These are phyloP conservation scores for Botryotinia calthae DNA, from an alignment of 2,329 filamentous ascomycete genomes.

Conservation along the genomic window DNA sequence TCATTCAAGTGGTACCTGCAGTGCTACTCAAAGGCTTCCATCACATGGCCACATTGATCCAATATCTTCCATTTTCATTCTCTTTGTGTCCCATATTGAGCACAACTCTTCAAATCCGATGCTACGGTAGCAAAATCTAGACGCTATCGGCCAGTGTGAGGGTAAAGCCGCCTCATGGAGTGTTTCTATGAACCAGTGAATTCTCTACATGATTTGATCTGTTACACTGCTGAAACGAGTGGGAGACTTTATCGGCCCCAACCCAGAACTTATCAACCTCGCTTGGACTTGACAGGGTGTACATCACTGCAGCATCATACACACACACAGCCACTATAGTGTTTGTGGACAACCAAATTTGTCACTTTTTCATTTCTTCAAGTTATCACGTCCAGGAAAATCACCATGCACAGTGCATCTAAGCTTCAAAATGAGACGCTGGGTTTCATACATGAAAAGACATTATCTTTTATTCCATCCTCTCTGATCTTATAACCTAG, in stretches of 20 bases:
- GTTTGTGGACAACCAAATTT: constrained; percentile 4
- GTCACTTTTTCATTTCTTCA: neutral
- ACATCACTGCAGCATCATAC: constrained; percentile 3
- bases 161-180: neutral
- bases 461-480: constrained; percentile 26
- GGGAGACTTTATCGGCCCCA: neutral
- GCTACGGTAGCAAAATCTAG: constrained; percentile 8
- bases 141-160: constrained; percentile 1
- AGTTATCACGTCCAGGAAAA: neutral
- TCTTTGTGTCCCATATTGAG: neutral
- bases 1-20: neutral
- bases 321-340: constrained; percentile 7
- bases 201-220: neutral
- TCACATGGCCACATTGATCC: neutral
- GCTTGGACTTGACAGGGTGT: constrained; percentile 3
- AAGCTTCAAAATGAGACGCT: constrained; percentile 5
- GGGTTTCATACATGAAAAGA: constrained; percentile 19
- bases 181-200: neutral
- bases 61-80: constrained; percentile 5
- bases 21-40: neutral
- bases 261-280: neutral
- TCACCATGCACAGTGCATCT: constrained; percentile 7
- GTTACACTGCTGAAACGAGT: constrained; percentile 17
- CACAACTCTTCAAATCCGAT: constrained; percentile 16
- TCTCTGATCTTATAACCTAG: constrained; percentile 23